phyloP scores from a whole-genome alignment of 768 basidiomycete species.

The Leccinum subgranulosum region DNA sequence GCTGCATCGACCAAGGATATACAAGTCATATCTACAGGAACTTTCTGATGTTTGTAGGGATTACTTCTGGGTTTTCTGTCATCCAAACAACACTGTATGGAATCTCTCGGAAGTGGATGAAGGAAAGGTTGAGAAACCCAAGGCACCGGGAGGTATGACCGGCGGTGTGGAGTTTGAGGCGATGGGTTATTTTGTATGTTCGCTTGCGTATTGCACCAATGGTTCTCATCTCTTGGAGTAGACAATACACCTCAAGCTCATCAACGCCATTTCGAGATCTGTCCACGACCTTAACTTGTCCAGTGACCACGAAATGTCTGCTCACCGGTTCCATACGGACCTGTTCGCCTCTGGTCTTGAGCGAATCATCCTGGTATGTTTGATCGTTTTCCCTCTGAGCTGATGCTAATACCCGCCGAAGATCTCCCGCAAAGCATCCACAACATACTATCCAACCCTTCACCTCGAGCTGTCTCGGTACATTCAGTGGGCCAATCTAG shows the following conservation, averaged over 20 bases:
- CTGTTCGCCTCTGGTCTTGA: constrained; percentile 91
- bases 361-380: constrained; percentile 77
- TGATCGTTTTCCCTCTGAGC: neutral
- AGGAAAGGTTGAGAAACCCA: constrained; percentile 79
- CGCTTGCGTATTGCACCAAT: neutral
- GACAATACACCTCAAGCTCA: constrained; percentile 84
- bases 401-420: constrained; percentile 28
- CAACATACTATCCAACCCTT: constrained; percentile 89
- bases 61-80: constrained; percentile 97
- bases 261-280: constrained; percentile 74
- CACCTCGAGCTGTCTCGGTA: constrained; percentile 94
- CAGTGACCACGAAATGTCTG: constrained; percentile 69
- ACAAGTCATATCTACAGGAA: constrained; percentile 79
- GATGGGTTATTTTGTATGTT: constrained; percentile 86
- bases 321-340: constrained; percentile 80
- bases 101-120: constrained; percentile 80
- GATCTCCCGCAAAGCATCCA: constrained; percentile 94
- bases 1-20: constrained; percentile 66
- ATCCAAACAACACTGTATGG: constrained; percentile 93
- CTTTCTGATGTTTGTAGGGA: constrained; percentile 89
- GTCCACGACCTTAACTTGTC: constrained; percentile 65
- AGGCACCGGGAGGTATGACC: constrained; percentile 97
- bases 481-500: constrained; percentile 58
- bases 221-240: constrained; percentile 31
- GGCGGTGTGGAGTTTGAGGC: constrained; percentile 99